Evolutionary conservation across 2,329 filamentous ascomycete genomes (phyloP).

Genomic region (Amauroascus niger): DNA sequence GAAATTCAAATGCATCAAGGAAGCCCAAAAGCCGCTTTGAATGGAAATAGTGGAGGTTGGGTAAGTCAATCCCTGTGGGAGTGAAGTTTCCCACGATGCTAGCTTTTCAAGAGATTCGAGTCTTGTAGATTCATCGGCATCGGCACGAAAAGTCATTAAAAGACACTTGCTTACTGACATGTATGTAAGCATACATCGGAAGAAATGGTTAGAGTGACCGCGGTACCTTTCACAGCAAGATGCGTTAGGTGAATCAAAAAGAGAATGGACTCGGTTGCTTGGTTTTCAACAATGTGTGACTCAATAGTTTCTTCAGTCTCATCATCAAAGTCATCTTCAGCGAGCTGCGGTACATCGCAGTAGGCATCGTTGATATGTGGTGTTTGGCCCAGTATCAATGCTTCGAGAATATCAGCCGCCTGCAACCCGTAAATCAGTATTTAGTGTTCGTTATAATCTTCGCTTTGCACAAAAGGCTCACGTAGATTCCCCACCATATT

Average conservation of each 20-base stretch:
- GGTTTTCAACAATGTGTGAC: neutral
- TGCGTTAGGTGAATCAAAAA: neutral
- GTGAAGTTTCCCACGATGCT: neutral
- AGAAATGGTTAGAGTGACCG: neutral
- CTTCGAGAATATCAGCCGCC: slow-evolving; percentile 17
- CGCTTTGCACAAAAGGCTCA: neutral
- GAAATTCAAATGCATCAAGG: slow-evolving; percentile 1
- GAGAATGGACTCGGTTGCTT: neutral
- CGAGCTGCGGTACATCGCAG: slow-evolving; percentile 18
- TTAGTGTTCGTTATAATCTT: neutral
- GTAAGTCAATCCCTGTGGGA: slow-evolving; percentile 1
- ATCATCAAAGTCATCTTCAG: slow-evolving; percentile 17
- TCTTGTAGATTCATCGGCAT: neutral
- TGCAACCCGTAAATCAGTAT: neutral
- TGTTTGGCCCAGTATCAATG: slow-evolving; percentile 21
- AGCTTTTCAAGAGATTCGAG: neutral
- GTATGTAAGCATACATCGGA: neutral
- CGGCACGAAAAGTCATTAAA: neutral
- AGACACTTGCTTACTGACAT: slow-evolving; percentile 1
- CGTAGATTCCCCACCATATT: slow-evolving; percentile 22
- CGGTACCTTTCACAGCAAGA: neutral
- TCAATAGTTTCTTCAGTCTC: neutral
- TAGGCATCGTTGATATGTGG: slow-evolving; percentile 21
- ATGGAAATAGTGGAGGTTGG: neutral
- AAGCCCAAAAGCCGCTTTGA: slow-evolving; percentile 3